phyloP scores from a whole-genome alignment of 129 eudicot species.

The Chrysanthemum lavandulifolium region DNA sequence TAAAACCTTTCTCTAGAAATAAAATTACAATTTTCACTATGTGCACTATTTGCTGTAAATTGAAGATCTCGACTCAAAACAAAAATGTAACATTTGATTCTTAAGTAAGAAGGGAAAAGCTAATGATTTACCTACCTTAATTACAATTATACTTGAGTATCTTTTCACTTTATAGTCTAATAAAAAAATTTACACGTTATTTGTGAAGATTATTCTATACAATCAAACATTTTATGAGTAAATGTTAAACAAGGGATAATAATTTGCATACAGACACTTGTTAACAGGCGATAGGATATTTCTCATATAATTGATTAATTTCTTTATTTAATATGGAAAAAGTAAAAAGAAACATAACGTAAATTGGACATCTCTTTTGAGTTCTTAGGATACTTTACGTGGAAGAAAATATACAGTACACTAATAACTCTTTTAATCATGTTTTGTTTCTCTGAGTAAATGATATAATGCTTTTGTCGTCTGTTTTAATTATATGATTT shows the following conservation, averaged over 20 bases:
- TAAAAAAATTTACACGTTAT: no score
- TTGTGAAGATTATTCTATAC: no score
- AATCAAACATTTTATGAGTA: not conserved
- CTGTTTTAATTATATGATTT: no score
- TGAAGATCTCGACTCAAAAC: no score
- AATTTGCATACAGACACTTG: not conserved
- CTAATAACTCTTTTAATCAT: conserved; percentile 2
- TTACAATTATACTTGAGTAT: no score
- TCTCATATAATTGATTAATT: conserved; percentile 2
- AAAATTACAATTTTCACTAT: no score
- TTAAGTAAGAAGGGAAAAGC: no score
- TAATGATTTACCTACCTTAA: no score
- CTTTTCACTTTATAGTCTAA: no score
- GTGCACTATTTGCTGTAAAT: no score
- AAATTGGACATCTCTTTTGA: conserved; percentile 6
- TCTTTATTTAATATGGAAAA: not conserved
- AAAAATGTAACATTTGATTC: no score
- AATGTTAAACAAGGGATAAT: not conserved
- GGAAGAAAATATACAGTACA: not conserved
- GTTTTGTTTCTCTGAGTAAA: not conserved
- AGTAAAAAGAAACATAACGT: conserved; percentile 12
- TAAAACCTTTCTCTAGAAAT: no score
- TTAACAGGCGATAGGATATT: not conserved
- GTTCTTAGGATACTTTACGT: conserved; percentile 5
- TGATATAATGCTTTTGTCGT: not conserved